These are phyloP conservation scores for Calonectria pseudoturangicola DNA, from an alignment of 2,329 filamentous ascomycete genomes.

Conservation along the genomic window DNA sequence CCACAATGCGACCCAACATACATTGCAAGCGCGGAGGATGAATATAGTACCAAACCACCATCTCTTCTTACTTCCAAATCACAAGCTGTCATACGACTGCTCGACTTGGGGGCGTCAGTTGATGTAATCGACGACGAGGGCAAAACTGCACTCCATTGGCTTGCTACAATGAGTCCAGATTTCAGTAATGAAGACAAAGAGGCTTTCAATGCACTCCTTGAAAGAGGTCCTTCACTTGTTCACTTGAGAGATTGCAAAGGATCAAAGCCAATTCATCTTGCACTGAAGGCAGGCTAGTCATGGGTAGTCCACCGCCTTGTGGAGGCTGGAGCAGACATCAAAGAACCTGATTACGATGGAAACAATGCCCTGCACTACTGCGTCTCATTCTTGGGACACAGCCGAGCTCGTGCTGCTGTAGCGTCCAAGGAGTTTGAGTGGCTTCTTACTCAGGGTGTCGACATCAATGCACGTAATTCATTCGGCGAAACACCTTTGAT, in stretches of 20 bases:
- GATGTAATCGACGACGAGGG: background rate
- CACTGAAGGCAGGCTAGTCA: background rate
- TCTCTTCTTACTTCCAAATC: background rate
- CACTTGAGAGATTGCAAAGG: background rate
- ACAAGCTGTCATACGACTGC: background rate
- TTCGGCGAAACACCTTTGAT: background rate
- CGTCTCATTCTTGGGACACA: background rate
- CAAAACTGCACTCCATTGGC: background rate
- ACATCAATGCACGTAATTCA: background rate
- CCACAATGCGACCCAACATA: background rate
- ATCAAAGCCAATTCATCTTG: conserved; percentile 1
- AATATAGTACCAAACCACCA: background rate
- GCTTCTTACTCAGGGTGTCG: background rate
- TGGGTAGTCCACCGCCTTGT: background rate
- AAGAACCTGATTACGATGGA: background rate
- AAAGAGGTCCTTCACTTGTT: background rate
- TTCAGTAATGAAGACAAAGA: background rate
- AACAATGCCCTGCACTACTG: background rate
- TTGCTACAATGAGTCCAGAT: background rate
- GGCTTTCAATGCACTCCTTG: background rate
- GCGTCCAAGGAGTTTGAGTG: background rate
- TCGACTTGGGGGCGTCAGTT: background rate
- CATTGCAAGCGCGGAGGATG: background rate
- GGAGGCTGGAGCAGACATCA: background rate
- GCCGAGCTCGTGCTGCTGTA: background rate